Conservation (phyloP, 371 early-diverging fungal genomes). For the Haplosporangium sp. region DNA sequence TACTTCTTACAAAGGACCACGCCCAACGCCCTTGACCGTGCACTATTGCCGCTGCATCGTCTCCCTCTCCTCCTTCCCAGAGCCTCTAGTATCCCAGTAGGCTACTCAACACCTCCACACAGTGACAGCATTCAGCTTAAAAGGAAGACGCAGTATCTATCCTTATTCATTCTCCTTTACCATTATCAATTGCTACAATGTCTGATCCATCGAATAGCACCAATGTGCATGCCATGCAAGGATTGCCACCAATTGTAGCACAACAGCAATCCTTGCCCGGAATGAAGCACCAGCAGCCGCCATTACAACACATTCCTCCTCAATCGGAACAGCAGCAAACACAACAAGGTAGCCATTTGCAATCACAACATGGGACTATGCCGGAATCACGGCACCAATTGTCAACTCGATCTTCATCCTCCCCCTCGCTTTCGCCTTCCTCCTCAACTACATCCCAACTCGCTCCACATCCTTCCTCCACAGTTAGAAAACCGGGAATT, state of each 20-base stretch:
- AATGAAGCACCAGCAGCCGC: not conserved
- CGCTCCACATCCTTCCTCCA: constrained; percentile 2
- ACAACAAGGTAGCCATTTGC: not conserved
- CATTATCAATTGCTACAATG: not conserved
- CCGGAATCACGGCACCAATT: not conserved
- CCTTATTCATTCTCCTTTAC: too few relatives aligned
- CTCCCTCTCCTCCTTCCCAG: too few relatives aligned
- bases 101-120: too few relatives aligned
- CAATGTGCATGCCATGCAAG: not conserved
- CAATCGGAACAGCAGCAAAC: not conserved
- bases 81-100: too few relatives aligned
- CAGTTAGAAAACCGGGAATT: constrained; percentile 12
- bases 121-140: too few relatives aligned
- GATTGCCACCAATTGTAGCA: not conserved
- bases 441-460: constrained; percentile 11
- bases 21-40: too few relatives aligned
- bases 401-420: not conserved
- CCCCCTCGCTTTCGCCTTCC: not conserved
- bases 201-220: not conserved
- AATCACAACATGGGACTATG: not conserved
- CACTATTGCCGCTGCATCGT: too few relatives aligned
- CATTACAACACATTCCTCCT: not conserved
- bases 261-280: not conserved
- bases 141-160: too few relatives aligned
- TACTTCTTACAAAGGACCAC: too few relatives aligned